Base-by-base conservation (phyloP, 306 rosid genomes). In the Arachis hypogaea region DNA sequence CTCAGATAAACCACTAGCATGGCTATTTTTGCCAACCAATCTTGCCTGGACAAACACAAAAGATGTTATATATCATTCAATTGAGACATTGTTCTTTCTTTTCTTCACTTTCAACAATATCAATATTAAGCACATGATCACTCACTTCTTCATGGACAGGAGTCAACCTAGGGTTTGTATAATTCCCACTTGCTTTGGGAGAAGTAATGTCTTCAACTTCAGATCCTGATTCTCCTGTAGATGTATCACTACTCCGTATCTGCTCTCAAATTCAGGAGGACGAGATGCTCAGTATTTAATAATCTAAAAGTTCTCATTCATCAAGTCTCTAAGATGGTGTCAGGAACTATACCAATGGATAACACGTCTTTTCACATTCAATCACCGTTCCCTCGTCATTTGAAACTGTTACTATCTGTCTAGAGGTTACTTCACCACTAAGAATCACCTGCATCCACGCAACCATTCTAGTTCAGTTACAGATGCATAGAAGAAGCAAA, bases 201-300 rank as follows among this genome's bases (percentile, higher is more conserved):
- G 98, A 90, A 33, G 87, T 80, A 72, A 93, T 82, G 76, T 90
- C 96, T 82, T 93, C 98, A 46, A 86, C 92, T 84, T 93, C 98
- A 36, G 98, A 88, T 72, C 98, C 98, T 14, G 98, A 93, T 78
- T 93, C 98, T 29, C 87, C 96, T 0, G 96, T 84, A 67, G 98
- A 90, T 41, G 97, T 93, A 78, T 93, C 98, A 83, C 97, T 86
- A 54, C 89, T 86, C 85, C 89, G 84, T n/a, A 78, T 83, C 89
- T 88, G 88, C 72, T 59, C 55, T 61, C 29, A 64, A 72, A 10
- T 69, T 71, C 52, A 79, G 76, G 73, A 73, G 68, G 43, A 59
- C 63, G 57, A 66, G 50, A 44, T 14, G n/a, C 61, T 70, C 43
- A 78, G 77, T 63, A 57, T 58, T 63, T 56, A 5, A 22, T 29